Conservation (phyloP, 345 rosid genomes). For the Balakata baccata region DNA sequence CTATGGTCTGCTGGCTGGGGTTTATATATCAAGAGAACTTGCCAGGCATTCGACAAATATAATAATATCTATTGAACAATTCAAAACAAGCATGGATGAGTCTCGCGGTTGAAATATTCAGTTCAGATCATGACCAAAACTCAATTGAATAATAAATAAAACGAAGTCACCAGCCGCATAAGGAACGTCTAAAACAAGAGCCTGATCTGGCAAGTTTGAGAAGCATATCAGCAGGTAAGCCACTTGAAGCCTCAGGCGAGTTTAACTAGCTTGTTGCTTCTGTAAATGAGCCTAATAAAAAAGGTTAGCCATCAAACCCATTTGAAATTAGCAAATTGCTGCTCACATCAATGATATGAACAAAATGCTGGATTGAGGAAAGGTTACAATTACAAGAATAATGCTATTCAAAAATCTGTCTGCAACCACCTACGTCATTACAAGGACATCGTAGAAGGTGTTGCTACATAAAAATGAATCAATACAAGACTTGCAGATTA, state of each 20-base stretch:
- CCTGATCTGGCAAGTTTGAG: background rate
- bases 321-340: background rate
- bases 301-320: background rate
- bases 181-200: background rate
- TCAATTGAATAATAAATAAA: background rate
- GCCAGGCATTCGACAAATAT: no score
- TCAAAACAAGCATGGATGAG: no score
- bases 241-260: background rate
- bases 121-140: background rate
- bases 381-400: constrained; percentile 17
- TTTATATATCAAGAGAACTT: no score
- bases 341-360: background rate
- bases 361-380: background rate
- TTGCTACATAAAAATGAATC: constrained; percentile 19
- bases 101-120: no score
- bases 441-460: background rate
- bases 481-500: constrained; percentile 11
- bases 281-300: no score
- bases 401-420: constrained; percentile 9
- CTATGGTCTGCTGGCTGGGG: no score
- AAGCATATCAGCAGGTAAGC: background rate
- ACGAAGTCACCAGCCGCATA: background rate
- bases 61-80: no score
- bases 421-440: constrained; percentile 9
- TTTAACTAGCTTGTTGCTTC: background rate